These are phyloP conservation scores for Epipyxis sp. DNA, from an alignment of 108 stramenopile species.

Conservation along the genomic window DNA sequence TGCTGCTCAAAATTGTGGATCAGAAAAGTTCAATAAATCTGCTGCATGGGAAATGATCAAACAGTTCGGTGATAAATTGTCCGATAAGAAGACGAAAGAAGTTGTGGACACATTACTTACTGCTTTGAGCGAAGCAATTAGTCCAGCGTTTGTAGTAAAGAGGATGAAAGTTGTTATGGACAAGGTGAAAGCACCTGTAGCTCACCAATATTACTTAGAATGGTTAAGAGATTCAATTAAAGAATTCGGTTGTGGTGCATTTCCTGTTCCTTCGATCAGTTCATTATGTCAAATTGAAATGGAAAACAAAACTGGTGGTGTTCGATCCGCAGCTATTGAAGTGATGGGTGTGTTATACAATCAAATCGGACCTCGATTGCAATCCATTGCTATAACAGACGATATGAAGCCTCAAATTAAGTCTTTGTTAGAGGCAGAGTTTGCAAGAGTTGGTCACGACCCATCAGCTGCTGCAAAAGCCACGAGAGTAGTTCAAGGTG, in stretches of 20 bases:
- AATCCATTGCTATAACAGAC: background rate
- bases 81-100: slow-evolving; percentile 15
- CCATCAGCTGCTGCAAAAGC: background rate
- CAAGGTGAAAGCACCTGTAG: background rate
- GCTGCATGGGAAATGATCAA: background rate
- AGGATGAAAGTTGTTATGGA: background rate
- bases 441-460: slow-evolving; percentile 8
- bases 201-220: slow-evolving; percentile 15
- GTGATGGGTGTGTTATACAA: slow-evolving; percentile 14
- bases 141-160: background rate
- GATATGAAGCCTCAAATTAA: slow-evolving; percentile 10
- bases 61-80: slow-evolving; percentile 16
- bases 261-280: background rate
- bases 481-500: background rate
- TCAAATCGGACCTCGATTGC: background rate
- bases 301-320: background rate
- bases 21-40: background rate
- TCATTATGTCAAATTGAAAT: slow-evolving; percentile 9
- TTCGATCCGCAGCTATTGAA: slow-evolving; percentile 12
- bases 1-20: background rate
- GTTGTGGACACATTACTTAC: background rate
- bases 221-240: slow-evolving; percentile 3
- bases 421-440: slow-evolving; percentile 4
- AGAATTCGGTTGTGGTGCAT: background rate
- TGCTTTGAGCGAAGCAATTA: background rate